Conservation (phyloP, 192 early-diverging fungal genomes). For the Lunasporangiospora selenospora region DNA sequence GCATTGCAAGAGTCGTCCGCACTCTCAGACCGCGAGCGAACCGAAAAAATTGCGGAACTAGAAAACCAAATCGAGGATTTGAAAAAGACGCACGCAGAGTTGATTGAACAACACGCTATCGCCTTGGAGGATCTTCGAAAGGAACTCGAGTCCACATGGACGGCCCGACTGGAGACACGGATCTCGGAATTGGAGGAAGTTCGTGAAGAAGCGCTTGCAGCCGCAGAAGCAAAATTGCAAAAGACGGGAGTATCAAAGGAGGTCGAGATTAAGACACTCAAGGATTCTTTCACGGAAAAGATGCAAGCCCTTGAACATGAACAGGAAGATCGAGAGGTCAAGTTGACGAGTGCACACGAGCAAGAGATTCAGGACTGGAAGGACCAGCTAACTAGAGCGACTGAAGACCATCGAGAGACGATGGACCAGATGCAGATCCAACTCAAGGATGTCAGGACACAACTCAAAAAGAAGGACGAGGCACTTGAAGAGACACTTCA, state of each 20-base stretch:
- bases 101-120: conserved; percentile 7
- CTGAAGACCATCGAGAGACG: conserved; percentile 13
- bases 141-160: conserved; percentile 31
- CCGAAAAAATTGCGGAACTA: conserved; percentile 11
- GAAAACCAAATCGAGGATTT: conserved; percentile 15
- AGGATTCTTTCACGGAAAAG: conserved; percentile 21
- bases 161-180: conserved; percentile 11
- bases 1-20: conserved; percentile 22
- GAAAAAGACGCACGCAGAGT: conserved; percentile 1
- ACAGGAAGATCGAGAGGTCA: conserved; percentile 4
- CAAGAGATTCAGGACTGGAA: conserved; percentile 17
- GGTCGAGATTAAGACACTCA: conserved; percentile 16
- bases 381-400: conserved; percentile 14
- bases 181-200: conserved; percentile 15
- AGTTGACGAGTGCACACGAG: conserved; percentile 16
- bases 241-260: conserved; percentile 6
- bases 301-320: conserved; percentile 24
- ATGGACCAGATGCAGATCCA: conserved; percentile 1
- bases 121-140: conserved; percentile 13
- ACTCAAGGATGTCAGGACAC: background rate
- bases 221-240: background rate
- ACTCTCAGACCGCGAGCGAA: conserved; percentile 16
- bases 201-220: conserved; percentile 7
- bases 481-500: no score
- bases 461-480: background rate